Evolutionary conservation across 2,329 filamentous ascomycete genomes (phyloP).

Genomic region (Immersiporthe knoxdaviesiana): DNA sequence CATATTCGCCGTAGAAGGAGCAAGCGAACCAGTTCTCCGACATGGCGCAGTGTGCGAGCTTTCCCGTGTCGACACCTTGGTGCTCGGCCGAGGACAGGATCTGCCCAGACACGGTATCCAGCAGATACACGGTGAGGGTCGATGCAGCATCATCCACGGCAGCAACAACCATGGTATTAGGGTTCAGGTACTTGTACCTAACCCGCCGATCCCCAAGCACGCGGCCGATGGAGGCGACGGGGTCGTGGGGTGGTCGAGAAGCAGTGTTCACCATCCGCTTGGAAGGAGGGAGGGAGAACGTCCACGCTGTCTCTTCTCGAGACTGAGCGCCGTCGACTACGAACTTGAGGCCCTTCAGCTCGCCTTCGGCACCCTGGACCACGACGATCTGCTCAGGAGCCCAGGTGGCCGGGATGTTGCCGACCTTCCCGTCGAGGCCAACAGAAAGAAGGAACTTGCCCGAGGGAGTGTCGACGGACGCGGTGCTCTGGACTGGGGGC

Average conservation of each 20-base stretch:
- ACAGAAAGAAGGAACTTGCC: slow-evolving; percentile 60
- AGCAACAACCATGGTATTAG: slow-evolving; percentile 79
- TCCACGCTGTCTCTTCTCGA: slow-evolving; percentile 65
- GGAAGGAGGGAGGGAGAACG: slow-evolving; percentile 66
- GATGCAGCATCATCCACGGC: slow-evolving; percentile 62
- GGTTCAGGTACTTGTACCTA: slow-evolving; percentile 95
- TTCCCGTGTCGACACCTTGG: slow-evolving; percentile 71
- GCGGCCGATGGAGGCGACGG: slow-evolving; percentile 91
- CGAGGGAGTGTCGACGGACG: slow-evolving; percentile 54
- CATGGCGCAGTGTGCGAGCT: slow-evolving; percentile 75
- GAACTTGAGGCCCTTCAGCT: slow-evolving; percentile 60
- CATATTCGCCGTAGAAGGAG: slow-evolving; percentile 70
- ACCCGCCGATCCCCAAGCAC: slow-evolving; percentile 92
- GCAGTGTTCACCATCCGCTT: slow-evolving; percentile 72
- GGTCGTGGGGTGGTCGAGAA: slow-evolving; percentile 74
- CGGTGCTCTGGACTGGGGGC: slow-evolving; percentile 50
- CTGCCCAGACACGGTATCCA: slow-evolving; percentile 85
- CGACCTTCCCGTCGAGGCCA: slow-evolving; percentile 52
- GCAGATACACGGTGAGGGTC: slow-evolving; percentile 72
- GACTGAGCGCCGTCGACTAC: slow-evolving; percentile 46
- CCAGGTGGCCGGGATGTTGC: slow-evolving; percentile 48
- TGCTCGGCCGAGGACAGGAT: slow-evolving; percentile 74
- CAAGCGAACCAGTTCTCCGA: slow-evolving; percentile 97
- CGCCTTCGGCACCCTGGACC: slow-evolving; percentile 51
- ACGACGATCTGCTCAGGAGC: slow-evolving; percentile 59